Percentiles rank a stretch among this genome's conserved stretches.
phyloP scores from a whole-genome alignment of 345 rosid species.

The Gossypium raimondii region DNA sequence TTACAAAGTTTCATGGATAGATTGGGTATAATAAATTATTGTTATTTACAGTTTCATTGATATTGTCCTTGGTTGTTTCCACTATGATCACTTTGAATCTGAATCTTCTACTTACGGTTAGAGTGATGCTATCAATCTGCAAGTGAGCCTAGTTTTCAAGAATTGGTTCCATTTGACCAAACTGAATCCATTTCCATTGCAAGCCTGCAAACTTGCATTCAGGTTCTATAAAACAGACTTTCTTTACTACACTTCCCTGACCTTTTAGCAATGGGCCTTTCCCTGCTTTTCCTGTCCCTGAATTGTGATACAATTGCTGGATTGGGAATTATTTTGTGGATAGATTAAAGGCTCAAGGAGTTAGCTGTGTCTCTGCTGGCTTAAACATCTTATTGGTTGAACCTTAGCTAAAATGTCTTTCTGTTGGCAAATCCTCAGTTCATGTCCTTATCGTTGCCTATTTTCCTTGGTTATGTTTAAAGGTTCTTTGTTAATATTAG shows the following conservation, averaged over 20 bases:
- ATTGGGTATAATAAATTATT: neutral
- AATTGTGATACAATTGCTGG: neutral
- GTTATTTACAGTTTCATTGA: neutral
- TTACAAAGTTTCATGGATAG: neutral
- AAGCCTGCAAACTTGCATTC: neutral
- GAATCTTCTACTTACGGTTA: neutral
- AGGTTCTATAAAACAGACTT: neutral
- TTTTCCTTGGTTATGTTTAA: neutral
- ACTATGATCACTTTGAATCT: neutral
- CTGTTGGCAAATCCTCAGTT: neutral
- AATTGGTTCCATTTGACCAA: neutral
- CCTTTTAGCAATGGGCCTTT: neutral
- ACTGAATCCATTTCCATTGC: neutral
- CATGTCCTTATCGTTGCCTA: neutral
- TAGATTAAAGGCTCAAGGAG: neutral
- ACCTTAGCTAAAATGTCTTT: neutral
- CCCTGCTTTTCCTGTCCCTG: neutral
- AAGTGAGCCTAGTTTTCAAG: neutral
- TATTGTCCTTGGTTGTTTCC: neutral
- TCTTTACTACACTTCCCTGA: neutral
- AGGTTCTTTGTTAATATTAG: neutral
- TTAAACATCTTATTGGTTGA: neutral
- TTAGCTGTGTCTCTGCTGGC: neutral
- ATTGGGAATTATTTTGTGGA: neutral
- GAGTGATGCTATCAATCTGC: neutral